These are phyloP conservation scores for Leccinum broughii DNA, from an alignment of 768 basidiomycete species.

Conservation along the genomic window DNA sequence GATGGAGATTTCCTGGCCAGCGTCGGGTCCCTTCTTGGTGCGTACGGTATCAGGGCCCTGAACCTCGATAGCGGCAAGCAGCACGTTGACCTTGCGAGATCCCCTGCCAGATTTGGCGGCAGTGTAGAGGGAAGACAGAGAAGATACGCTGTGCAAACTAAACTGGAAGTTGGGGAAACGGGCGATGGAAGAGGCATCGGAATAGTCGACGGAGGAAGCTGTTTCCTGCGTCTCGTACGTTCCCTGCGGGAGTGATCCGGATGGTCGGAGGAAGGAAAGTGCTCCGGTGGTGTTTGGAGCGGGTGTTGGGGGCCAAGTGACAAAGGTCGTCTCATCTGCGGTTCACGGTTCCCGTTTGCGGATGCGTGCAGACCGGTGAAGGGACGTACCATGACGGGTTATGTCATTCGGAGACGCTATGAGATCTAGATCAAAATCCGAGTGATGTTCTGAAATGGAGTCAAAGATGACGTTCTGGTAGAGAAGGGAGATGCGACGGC, in stretches of 20 bases:
- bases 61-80: conserved; percentile 71
- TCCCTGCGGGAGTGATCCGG: conserved; percentile 27
- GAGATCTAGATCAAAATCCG: conserved; percentile 28
- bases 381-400: conserved; percentile 16
- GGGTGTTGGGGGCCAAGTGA: conserved; percentile 60
- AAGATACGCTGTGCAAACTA: conserved; percentile 57
- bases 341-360: background rate
- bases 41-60: conserved; percentile 72
- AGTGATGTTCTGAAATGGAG: conserved; percentile 38
- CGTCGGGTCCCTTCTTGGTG: conserved; percentile 67
- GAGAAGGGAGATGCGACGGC: conserved; percentile 63
- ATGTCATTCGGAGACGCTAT: conserved; percentile 16
- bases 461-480: conserved; percentile 76
- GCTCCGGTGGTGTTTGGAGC: conserved; percentile 22
- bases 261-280: conserved; percentile 29
- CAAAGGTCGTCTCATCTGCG: conserved; percentile 49
- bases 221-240: conserved; percentile 47
- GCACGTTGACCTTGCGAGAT: conserved; percentile 52
- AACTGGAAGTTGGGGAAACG: conserved; percentile 77
- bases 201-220: conserved; percentile 50
- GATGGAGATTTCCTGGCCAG: conserved; percentile 67
- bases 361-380: conserved; percentile 8
- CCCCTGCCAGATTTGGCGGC: conserved; percentile 34
- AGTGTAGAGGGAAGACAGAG: conserved; percentile 43
- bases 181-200: conserved; percentile 69